Base-by-base conservation (phyloP, 2,329 filamentous ascomycete genomes). In the Neopestalotiopsis rosae region DNA sequence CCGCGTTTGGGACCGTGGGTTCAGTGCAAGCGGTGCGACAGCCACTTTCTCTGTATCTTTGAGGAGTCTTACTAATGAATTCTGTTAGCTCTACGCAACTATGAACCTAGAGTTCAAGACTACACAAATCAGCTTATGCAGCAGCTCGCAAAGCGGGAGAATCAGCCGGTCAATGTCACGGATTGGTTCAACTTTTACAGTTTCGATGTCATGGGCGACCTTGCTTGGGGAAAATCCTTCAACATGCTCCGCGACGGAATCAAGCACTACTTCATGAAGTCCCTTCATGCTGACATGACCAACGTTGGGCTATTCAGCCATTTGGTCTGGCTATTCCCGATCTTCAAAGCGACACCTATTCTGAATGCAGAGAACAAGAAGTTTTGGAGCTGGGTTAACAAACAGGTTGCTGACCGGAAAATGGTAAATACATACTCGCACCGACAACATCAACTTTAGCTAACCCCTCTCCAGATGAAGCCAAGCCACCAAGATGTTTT, bases 171-270 rank as follows among this genome's bases (percentile, higher is more conserved):
- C 38, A 66, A 79, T 69, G 70, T 70, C 5, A 73, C 74, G n/a
- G 65, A 69, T 2, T 78, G 75, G 76, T 76, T 74, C 67, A 79
- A 76, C 65, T 76, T 75, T 63, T 78, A 74, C 66, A 73, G 74
- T 32, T 79, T 77, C 57, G 77, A 79, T 65, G 74, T 75, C 45
- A 79, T 79, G 77, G 77, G 77, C 49, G 77, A 80, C 61, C 71
- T 79, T 38, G 77, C 76, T 9, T 79, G 77, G 49, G 77, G 75
- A 34, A 72, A 78, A 34, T 72, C 74, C 49, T 79, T 80, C 64
- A 64, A 71, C 20, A 77, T 79, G 73, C 75, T 80, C 66, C 72
- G 59, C 10, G 66, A 69, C 45, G 68, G 70, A 14, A 40, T 52
- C 40, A 52, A 49, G 20, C 62, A 65, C 42, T 65, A 65, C 65